Percentiles rank a stretch among this genome's conserved stretches.
These are phyloP conservation scores for Moesziomyces antarcticus DNA, from an alignment of 1,284 basidiomycete species.

Conservation along the genomic window DNA sequence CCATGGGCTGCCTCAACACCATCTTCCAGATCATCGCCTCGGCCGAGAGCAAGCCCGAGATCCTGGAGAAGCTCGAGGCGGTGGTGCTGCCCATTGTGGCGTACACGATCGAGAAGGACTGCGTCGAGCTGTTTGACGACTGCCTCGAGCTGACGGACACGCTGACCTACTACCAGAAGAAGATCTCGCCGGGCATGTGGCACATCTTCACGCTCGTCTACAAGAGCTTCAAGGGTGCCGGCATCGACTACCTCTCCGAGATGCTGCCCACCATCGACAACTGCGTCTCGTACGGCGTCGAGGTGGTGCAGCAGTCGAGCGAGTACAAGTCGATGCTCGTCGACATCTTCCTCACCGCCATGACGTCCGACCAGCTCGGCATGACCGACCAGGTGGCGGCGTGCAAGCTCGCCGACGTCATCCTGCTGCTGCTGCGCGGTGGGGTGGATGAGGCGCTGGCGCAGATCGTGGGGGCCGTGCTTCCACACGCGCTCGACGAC, in stretches of 20 bases:
- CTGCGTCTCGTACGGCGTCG: constrained; percentile 85
- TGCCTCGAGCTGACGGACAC: constrained; percentile 87
- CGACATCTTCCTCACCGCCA: constrained; percentile 83
- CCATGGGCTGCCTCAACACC: constrained; percentile 78
- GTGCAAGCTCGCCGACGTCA: constrained; percentile 84
- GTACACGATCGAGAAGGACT: constrained; percentile 74
- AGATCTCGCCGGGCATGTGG: constrained; percentile 86
- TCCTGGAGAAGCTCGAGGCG: constrained; percentile 82
- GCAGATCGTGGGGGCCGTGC: constrained; percentile 47
- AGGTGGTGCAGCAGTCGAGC: constrained; percentile 77
- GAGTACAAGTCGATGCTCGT: constrained; percentile 84
- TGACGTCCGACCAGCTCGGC: constrained; percentile 79
- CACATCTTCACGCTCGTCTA: constrained; percentile 84
- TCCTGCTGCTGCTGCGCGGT: constrained; percentile 82
- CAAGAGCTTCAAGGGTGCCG: constrained; percentile 83
- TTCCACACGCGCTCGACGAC: constrained; percentile 45
- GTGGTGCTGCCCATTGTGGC: constrained; percentile 82
- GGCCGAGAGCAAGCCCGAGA: constrained; percentile 79
- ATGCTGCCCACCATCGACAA: constrained; percentile 91
- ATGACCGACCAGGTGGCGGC: constrained; percentile 77
- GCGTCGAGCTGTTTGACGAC: constrained; percentile 80
- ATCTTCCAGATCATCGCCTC: constrained; percentile 73
- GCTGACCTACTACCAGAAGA: constrained; percentile 82
- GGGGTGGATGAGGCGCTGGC: constrained; percentile 71
- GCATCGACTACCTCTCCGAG: constrained; percentile 81